Conservation (phyloP, 208 protist species). For the Acanthamoeba lenticulata region DNA sequence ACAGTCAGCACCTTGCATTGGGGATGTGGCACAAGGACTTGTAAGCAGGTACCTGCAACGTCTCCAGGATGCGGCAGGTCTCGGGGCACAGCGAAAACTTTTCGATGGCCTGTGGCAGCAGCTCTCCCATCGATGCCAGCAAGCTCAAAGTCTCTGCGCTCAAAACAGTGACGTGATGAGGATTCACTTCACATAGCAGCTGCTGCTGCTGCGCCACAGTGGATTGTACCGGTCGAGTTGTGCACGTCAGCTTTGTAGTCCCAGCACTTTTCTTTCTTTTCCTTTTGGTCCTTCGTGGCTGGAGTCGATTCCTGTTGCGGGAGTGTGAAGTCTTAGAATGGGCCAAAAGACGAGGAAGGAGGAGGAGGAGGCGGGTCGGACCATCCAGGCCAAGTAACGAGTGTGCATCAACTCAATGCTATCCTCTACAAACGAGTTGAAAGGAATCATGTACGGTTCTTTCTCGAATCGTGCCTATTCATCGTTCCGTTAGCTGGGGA, state of each 20-base stretch:
- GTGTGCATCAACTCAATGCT: background rate
- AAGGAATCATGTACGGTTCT: constrained; percentile 14
- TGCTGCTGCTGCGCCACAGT: no score
- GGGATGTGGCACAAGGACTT: no score
- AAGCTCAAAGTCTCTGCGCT: background rate
- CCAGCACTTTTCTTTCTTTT: background rate
- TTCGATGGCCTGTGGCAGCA: background rate
- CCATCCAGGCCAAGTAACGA: constrained; percentile 33
- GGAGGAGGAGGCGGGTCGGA: background rate
- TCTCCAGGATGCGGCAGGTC: background rate
- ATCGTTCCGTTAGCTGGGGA: background rate
- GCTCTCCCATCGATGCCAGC: background rate
- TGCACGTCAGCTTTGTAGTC: background rate
- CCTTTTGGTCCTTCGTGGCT: background rate
- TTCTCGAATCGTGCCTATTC: background rate
- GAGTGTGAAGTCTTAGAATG: background rate
- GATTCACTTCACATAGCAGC: no score
- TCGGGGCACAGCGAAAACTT: background rate
- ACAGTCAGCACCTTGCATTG: no score
- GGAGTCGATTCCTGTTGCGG: background rate
- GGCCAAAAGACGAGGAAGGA: background rate
- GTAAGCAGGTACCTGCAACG: background rate
- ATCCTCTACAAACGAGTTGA: constrained; percentile 4
- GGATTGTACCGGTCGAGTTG: background rate
- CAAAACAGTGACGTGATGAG: no score